Evolutionary conservation across 495 filamentous ascomycete species (phyloP), one percentile per base, ranked within the genome.

Genomic region (Trypethelium eluteriae): DNA sequence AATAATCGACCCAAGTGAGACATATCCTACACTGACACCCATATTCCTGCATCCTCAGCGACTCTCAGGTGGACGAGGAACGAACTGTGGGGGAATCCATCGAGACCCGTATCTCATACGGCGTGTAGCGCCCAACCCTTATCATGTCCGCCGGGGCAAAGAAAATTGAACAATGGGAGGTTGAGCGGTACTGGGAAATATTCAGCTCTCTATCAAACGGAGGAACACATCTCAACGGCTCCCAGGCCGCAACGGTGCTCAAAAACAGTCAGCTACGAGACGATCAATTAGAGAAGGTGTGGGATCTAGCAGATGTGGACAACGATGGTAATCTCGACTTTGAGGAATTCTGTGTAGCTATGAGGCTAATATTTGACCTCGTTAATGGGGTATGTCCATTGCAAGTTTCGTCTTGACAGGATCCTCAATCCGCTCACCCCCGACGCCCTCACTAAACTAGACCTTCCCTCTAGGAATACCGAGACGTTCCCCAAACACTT

Each of bases 141-240:
- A 59, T 14, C 32, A 59, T 59, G 53, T 59, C 53, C 32, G 53
- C 53, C 32, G 53, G 53, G 25, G 34, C 79, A 71, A 89, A 90
- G 77, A 86, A 86, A 71, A 98, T 98, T 76, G 93, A 96, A 72
- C 87, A 94, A 75, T 89, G 89, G 80, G 95, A 98, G 77, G 89
- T 98, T 72, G 92, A 96, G 74, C 91, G 93, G 66, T 98, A 98
- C 79, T 98, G 94, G 94, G 96, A 98, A 81, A 98, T 98, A 77
- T 98, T 98, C 80, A 83, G 89, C 64, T 86, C 91, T 44, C 83
- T 96, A 64, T 83, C 86, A 67, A 88, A 89, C 77, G 93, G 93
- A 76, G 88, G 89, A 69, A 81, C 88, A 72, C 90, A 87, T 77
- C 82, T 98, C 44, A 94, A 89, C 63, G 96, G 92, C 77, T 87